Conservation (phyloP, 805 yeast genomes). For the Metschnikowia koreensis region DNA sequence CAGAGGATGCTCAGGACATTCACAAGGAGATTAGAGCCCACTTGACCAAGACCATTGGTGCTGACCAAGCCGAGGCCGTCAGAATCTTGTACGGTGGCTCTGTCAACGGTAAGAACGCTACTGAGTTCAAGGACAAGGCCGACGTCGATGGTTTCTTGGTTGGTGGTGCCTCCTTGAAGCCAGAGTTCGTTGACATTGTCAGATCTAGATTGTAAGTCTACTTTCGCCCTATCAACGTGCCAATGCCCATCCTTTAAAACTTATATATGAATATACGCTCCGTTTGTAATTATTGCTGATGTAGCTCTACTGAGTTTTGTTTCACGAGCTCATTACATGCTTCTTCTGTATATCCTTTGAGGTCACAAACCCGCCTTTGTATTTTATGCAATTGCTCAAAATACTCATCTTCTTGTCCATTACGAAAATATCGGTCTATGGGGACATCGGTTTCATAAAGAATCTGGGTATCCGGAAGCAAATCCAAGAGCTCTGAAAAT, state of each 20-base stretch:
- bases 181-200: constrained; percentile 94
- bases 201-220: constrained; percentile 72
- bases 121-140: constrained; percentile 82
- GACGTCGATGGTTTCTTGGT: constrained; percentile 99
- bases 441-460: constrained; percentile 38
- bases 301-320: constrained; percentile 5
- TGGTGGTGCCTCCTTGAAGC: constrained; percentile 98
- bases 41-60: constrained; percentile 75
- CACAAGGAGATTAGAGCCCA: constrained; percentile 85
- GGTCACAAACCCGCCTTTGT: not conserved
- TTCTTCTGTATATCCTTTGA: constrained; percentile 2
- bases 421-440: constrained; percentile 24
- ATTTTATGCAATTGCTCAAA: constrained; percentile 8
- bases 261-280: constrained; percentile 4
- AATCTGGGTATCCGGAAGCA: constrained; percentile 24
- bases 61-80: constrained; percentile 66
- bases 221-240: not conserved
- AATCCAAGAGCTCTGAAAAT: constrained; percentile 19
- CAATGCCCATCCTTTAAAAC: not conserved
- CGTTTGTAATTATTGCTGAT: not conserved
- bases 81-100: constrained; percentile 99
- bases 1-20: constrained; percentile 95
- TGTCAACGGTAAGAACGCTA: constrained; percentile 91
- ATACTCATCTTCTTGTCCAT: constrained; percentile 3
- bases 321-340: not conserved